Evolutionary conservation across 2,329 filamentous ascomycete genomes (phyloP).

Genomic region (Pyrenochaeta sp.): DNA sequence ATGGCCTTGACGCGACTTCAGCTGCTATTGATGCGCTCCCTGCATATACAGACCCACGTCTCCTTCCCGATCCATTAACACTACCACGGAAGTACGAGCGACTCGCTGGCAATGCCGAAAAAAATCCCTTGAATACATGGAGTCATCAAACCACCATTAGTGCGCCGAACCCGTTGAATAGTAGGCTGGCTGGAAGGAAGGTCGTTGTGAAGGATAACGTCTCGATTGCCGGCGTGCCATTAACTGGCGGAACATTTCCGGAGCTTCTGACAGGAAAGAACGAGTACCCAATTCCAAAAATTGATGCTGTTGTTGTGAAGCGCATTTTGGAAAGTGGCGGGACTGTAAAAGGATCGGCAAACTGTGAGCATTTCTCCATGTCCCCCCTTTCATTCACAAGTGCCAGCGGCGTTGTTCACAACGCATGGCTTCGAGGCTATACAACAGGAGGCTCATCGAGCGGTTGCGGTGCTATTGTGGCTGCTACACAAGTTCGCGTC

Average conservation of each 20-base stretch:
- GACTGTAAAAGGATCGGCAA: slow-evolving; percentile 55
- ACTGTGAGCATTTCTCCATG: slow-evolving; percentile 59
- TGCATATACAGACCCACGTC: slow-evolving; percentile 29
- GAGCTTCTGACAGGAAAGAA: slow-evolving; percentile 50
- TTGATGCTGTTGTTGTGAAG: slow-evolving; percentile 57
- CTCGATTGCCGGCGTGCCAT: slow-evolving; percentile 55
- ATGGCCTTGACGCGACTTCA: slow-evolving; percentile 31
- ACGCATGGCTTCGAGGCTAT: slow-evolving; percentile 46
- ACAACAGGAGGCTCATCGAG: slow-evolving; percentile 48
- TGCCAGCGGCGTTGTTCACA: slow-evolving; percentile 57
- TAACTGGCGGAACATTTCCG: slow-evolving; percentile 54
- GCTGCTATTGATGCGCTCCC: slow-evolving; percentile 22
- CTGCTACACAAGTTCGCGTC: slow-evolving; percentile 36
- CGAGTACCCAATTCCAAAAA: slow-evolving; percentile 45
- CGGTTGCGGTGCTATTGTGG: slow-evolving; percentile 46
- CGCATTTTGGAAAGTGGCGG: slow-evolving; percentile 55
- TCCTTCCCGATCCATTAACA: slow-evolving; percentile 23
- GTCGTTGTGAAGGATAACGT: slow-evolving; percentile 61
- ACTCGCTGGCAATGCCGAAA: slow-evolving; percentile 14
- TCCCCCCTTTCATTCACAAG: slow-evolving; percentile 55
- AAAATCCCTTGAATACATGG: slow-evolving; percentile 35
- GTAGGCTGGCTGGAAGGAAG: slow-evolving; percentile 36
- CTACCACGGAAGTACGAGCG: slow-evolving; percentile 24
- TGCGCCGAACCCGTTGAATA: slow-evolving; percentile 6
- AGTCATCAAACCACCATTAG: slow-evolving; percentile 25